Conservation (phyloP, 2,329 filamentous ascomycete genomes). For the Cadophora sp. region DNA sequence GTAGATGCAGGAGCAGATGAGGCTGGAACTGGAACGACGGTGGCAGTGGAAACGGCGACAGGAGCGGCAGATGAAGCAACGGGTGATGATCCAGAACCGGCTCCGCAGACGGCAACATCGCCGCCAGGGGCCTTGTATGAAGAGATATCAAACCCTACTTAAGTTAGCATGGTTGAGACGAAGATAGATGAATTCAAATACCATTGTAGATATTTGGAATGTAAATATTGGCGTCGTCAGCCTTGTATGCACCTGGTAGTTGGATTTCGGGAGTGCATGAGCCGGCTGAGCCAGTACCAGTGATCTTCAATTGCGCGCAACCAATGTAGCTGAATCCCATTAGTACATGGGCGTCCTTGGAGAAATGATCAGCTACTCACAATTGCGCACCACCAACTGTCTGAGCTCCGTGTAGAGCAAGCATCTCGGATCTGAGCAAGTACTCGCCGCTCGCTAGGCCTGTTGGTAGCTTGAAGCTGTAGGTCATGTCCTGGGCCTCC, state of each 20-base stretch:
- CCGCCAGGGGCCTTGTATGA: slow-evolving; percentile 37
- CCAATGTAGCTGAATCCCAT: slow-evolving; percentile 33
- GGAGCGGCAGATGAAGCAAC: slow-evolving; percentile 6
- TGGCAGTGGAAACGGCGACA: background rate
- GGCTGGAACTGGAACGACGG: background rate
- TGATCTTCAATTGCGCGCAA: slow-evolving; percentile 38
- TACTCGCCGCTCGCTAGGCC: slow-evolving; percentile 37
- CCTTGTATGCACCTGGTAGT: slow-evolving; percentile 36
- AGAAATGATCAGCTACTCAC: slow-evolving; percentile 4
- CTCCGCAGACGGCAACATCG: slow-evolving; percentile 30
- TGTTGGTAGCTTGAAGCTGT: slow-evolving; percentile 36
- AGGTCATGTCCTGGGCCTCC: slow-evolving; percentile 38
- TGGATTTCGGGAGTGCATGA: slow-evolving; percentile 34
- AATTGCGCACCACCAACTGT: slow-evolving; percentile 36
- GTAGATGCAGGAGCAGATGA: background rate
- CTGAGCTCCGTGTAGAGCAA: slow-evolving; percentile 37
- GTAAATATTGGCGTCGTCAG: slow-evolving; percentile 34
- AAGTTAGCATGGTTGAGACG: background rate
- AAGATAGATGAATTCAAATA: background rate
- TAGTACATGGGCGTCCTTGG: background rate
- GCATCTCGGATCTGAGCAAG: slow-evolving; percentile 38
- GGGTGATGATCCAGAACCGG: slow-evolving; percentile 9
- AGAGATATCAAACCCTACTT: slow-evolving; percentile 28
- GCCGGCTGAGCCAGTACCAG: slow-evolving; percentile 35
- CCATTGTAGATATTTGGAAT: slow-evolving; percentile 36